Percentiles rank a stretch among this genome's conserved stretches.
phyloP scores from a whole-genome alignment of 108 stramenopile species.

The Fistulifera solaris region DNA sequence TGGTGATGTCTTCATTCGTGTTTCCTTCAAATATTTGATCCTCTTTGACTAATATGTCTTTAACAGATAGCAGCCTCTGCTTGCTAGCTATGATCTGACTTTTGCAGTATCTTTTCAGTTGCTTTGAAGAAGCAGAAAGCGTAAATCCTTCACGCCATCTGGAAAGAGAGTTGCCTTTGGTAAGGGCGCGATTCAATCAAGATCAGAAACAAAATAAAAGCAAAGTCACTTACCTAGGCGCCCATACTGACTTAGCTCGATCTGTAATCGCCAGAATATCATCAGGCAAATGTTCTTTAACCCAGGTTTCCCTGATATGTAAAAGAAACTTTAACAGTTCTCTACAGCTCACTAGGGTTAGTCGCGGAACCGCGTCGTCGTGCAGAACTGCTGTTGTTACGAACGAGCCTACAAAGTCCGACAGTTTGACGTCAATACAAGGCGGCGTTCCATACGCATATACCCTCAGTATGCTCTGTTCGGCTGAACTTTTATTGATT shows the following conservation, averaged over 20 bases:
- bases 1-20: too few relatives aligned
- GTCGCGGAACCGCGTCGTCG: constrained; percentile 90
- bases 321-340: constrained; percentile 79
- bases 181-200: too few relatives aligned
- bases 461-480: constrained; percentile 37
- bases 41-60: constrained; percentile 8
- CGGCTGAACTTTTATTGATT: constrained; percentile 22
- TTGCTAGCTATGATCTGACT: constrained; percentile 38
- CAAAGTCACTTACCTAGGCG: constrained; percentile 43
- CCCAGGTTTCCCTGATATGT: constrained; percentile 81
- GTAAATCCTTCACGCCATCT: constrained; percentile 6
- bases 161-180: constrained; percentile 13
- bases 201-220: too few relatives aligned
- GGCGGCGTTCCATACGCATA: constrained; percentile 89
- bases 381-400: constrained; percentile 84
- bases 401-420: constrained; percentile 54
- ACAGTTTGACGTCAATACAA: constrained; percentile 78
- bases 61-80: constrained; percentile 18
- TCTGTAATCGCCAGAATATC: constrained; percentile 65
- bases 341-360: constrained; percentile 85
- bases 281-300: constrained; percentile 64
- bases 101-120: not conserved
- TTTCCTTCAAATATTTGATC: not conserved
- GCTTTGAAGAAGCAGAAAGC: constrained; percentile 36
- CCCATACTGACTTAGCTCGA: constrained; percentile 70